Evolutionary conservation across 805 yeast genomes (phyloP).

Genomic region (Teunomyces atbi): DNA sequence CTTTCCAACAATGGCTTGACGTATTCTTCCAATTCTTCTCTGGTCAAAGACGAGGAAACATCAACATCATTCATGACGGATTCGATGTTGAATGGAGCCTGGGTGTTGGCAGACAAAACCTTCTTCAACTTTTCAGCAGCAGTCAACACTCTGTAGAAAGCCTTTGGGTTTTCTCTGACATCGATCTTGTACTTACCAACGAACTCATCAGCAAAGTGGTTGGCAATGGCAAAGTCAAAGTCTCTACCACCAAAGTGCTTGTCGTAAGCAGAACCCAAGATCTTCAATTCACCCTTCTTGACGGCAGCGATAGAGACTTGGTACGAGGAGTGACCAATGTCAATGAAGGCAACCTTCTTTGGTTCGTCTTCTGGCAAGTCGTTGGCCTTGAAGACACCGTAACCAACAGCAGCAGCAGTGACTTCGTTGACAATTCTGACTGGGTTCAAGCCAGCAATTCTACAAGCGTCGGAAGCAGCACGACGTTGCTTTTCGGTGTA

Average conservation of each 20-base stretch:
- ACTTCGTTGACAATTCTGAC: conserved; percentile 96
- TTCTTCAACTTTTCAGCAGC: conserved; percentile 94
- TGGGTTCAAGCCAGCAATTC: conserved; percentile 95
- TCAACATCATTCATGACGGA: conserved; percentile 97
- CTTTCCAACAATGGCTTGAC: conserved; percentile 79
- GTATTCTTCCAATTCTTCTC: conserved; percentile 91
- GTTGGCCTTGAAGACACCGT: conserved; percentile 93
- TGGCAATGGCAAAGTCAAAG: conserved; percentile 89
- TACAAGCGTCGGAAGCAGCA: conserved; percentile 92
- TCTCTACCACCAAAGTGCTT: conserved; percentile 98
- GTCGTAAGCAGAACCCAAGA: conserved; percentile 89
- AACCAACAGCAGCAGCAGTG: conserved; percentile 98
- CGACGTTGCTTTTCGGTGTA: conserved; percentile 96
- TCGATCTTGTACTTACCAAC: conserved; percentile 90
- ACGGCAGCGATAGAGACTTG: conserved; percentile 86
- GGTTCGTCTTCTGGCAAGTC: conserved; percentile 94
- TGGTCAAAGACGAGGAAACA: conserved; percentile 81
- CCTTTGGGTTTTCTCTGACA: conserved; percentile 88
- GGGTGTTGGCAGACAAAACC: conserved; percentile 91
- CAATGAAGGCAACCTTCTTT: conserved; percentile 88
- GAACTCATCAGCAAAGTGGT: conserved; percentile 93
- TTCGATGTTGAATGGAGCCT: conserved; percentile 93
- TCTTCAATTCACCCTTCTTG: conserved; percentile 94
- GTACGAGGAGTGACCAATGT: conserved; percentile 95
- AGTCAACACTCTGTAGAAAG: conserved; percentile 85